phyloP scores from a whole-genome alignment of 768 basidiomycete species.

The Sporobolomyces pararoseus region DNA sequence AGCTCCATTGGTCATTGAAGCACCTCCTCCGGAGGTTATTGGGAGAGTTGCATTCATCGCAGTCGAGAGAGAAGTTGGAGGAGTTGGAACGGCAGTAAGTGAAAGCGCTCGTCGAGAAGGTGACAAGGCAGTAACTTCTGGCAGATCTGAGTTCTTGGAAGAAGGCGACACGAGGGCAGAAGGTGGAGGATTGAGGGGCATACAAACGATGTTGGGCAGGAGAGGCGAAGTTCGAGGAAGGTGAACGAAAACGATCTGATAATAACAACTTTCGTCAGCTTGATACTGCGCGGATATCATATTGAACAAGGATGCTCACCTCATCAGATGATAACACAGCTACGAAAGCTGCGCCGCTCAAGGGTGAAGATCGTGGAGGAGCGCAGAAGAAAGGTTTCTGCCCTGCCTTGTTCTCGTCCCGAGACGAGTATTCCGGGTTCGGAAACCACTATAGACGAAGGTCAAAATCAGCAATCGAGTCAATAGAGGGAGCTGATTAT shows the following conservation, averaged over 20 bases:
- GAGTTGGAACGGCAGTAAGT: constrained; percentile 20
- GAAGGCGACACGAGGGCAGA: background rate
- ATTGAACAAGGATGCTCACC: background rate
- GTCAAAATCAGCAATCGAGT: too few species aligned
- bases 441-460: constrained; percentile 31
- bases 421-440: background rate
- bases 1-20: too few species aligned
- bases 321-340: constrained; percentile 27
- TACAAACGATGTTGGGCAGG: constrained; percentile 16
- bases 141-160: background rate
- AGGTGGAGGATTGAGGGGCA: constrained; percentile 13
- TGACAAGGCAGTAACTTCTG: background rate
- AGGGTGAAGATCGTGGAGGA: constrained; percentile 21
- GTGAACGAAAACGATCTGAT: constrained; percentile 26
- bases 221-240: constrained; percentile 11
- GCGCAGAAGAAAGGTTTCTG: constrained; percentile 35
- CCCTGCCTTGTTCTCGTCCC: background rate
- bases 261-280: background rate
- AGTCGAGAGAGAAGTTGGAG: constrained; percentile 1
- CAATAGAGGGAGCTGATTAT: too few species aligned
- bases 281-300: background rate
- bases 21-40: too few species aligned
- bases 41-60: background rate
- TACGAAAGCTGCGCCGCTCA: constrained; percentile 32
- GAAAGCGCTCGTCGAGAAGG: background rate